These are phyloP conservation scores for Venturia carpophila DNA, from an alignment of 2,329 filamentous ascomycete genomes.

Conservation along the genomic window DNA sequence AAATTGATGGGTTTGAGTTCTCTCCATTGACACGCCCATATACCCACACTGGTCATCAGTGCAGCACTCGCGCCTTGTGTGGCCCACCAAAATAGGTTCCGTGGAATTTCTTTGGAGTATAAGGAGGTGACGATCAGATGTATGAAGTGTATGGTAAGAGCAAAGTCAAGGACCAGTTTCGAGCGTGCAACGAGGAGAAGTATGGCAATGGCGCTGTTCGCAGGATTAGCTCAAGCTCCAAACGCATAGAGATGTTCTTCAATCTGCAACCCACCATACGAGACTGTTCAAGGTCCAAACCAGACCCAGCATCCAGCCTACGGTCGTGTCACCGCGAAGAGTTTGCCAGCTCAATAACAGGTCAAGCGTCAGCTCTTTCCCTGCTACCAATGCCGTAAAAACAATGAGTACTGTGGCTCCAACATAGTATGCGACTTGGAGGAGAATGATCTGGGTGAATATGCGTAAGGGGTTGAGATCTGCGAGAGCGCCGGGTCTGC, in stretches of 20 bases:
- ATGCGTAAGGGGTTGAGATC: conserved; percentile 62
- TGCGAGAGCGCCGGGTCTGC: conserved; percentile 56
- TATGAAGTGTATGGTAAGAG: conserved; percentile 76
- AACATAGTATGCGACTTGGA: conserved; percentile 58
- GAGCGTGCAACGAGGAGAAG: conserved; percentile 77
- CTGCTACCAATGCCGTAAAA: conserved; percentile 60
- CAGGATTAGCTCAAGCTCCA: neutral
- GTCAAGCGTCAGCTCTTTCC: conserved; percentile 50
- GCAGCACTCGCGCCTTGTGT: conserved; percentile 53
- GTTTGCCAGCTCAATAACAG: conserved; percentile 57
- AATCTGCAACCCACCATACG: conserved; percentile 46
- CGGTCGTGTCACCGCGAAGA: conserved; percentile 58
- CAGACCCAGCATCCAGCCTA: conserved; percentile 60
- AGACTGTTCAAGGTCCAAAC: conserved; percentile 61
- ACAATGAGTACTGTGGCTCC: conserved; percentile 55
- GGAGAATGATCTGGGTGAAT: conserved; percentile 55
- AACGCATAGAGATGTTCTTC: neutral
- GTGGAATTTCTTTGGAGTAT: conserved; percentile 69
- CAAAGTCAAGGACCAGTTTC: conserved; percentile 93
- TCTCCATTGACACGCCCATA: conserved; percentile 86
- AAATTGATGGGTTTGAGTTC: conserved; percentile 86
- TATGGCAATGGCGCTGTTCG: conserved; percentile 66
- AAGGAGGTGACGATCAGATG: conserved; percentile 71
- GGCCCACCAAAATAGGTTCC: conserved; percentile 80
- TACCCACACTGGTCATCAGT: conserved; percentile 63